phyloP scores from a whole-genome alignment of 305 asterid genomes.

The Euphrasia arctica region DNA sequence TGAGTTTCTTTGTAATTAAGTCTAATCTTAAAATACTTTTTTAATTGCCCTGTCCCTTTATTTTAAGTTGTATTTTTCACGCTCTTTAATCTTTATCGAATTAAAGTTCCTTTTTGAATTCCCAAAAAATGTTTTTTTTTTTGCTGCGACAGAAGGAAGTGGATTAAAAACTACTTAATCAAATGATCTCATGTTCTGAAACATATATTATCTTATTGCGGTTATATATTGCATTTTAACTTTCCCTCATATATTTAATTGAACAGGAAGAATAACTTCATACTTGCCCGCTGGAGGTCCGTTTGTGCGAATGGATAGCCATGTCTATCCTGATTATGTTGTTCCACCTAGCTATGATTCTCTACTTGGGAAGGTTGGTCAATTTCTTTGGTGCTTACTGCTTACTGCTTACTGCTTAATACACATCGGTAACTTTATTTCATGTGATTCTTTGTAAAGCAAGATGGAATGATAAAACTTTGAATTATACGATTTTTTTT shows the following conservation, averaged over 20 bases:
- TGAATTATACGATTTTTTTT: background rate
- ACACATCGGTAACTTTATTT: conserved; percentile 5
- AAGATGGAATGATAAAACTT: conserved; percentile 6
- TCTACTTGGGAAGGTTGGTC: conserved; percentile 87
- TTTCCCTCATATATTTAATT: conserved; percentile 18
- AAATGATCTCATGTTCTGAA: conserved; percentile 7
- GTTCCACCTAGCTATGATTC: conserved; percentile 99
- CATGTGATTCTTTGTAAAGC: background rate
- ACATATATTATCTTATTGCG: conserved; percentile 11
- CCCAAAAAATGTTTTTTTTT: too few species aligned
- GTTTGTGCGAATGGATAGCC: conserved; percentile 98
- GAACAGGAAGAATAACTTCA: conserved; percentile 87
- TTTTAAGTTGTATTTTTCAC: too few species aligned
- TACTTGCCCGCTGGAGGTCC: conserved; percentile 99
- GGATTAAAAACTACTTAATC: conserved; percentile 1
- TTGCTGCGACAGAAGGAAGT: background rate
- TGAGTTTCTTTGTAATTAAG: too few species aligned
- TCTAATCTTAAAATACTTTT: background rate
- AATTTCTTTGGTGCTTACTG: conserved; percentile 16
- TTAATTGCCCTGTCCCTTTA: too few species aligned
- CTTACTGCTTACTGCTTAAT: background rate
- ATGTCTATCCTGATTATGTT: conserved; percentile 92
- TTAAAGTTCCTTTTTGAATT: too few species aligned
- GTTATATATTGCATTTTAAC: conserved; percentile 21
- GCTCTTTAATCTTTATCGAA: too few species aligned